phyloP scores from a whole-genome alignment of 75 land plant species.

The Sequoia sempervirens region DNA sequence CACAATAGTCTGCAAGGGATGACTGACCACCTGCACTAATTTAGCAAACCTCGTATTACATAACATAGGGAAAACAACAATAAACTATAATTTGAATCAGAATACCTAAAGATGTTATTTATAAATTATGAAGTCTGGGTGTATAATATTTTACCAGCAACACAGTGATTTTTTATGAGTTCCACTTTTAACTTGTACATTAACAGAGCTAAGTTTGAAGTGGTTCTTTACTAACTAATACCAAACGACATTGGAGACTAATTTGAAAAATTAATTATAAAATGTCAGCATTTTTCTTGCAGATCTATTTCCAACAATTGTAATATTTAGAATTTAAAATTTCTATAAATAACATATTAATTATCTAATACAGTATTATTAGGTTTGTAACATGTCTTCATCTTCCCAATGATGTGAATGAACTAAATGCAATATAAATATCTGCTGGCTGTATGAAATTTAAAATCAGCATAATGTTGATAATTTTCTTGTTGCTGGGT shows the following conservation, averaged over 20 bases:
- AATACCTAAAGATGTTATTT: neutral
- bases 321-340: neutral
- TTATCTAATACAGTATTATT: neutral
- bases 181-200: neutral
- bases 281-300: neutral
- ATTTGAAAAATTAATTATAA: neutral
- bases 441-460: neutral
- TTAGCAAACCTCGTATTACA: neutral
- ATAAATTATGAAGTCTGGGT: neutral
- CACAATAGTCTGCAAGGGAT: slow-evolving; percentile 50
- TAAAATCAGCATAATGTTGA: no score
- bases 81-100: neutral
- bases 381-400: neutral
- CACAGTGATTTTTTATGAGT: neutral
- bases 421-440: neutral
- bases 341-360: neutral
- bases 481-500: neutral
- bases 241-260: neutral
- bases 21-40: slow-evolving; percentile 37
- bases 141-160: neutral
- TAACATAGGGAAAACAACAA: neutral
- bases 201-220: neutral
- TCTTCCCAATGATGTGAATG: neutral
- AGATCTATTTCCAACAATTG: neutral
- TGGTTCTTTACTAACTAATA: neutral